phyloP scores from a whole-genome alignment of 179 eudicot genomes.

The Actinidia chinensis region DNA sequence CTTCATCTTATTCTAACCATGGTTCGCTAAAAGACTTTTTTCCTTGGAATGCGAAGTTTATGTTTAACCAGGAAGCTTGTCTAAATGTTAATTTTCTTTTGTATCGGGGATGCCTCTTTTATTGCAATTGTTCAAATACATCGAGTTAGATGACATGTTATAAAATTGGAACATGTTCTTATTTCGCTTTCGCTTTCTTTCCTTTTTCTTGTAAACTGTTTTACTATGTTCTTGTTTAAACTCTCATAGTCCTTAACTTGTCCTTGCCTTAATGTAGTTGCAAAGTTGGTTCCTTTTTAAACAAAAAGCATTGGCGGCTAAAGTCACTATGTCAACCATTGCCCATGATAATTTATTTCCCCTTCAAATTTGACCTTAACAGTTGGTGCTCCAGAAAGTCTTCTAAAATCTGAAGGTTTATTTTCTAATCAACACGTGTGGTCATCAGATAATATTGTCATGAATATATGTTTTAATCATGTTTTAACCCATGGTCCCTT shows the following conservation, averaged over 20 bases:
- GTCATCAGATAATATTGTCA: no score
- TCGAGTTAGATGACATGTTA: constrained; percentile 47
- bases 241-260: constrained; percentile 1
- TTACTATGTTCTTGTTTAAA: neutral
- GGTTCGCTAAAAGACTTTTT: neutral
- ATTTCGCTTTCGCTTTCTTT: neutral
- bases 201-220: neutral
- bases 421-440: no score
- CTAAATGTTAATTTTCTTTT: constrained; percentile 16
- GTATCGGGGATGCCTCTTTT: constrained; percentile 16
- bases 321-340: neutral
- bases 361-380: constrained; percentile 22
- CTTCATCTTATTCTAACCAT: neutral
- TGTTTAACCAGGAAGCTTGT: neutral
- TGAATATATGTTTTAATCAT: no score
- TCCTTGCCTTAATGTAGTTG: constrained; percentile 41
- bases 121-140: constrained; percentile 50
- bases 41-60: neutral
- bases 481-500: no score
- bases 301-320: constrained; percentile 27
- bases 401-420: constrained; percentile 55
- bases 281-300: constrained; percentile 67
- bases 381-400: constrained; percentile 26
- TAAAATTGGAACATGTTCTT: constrained; percentile 64
- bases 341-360: constrained; percentile 17